A percentile compares a stretch with the other conserved stretches of the same genome.
These are phyloP conservation scores for Pseudocercospora macadamiae DNA, from an alignment of 2,329 filamentous ascomycete species.

Conservation along the genomic window DNA sequence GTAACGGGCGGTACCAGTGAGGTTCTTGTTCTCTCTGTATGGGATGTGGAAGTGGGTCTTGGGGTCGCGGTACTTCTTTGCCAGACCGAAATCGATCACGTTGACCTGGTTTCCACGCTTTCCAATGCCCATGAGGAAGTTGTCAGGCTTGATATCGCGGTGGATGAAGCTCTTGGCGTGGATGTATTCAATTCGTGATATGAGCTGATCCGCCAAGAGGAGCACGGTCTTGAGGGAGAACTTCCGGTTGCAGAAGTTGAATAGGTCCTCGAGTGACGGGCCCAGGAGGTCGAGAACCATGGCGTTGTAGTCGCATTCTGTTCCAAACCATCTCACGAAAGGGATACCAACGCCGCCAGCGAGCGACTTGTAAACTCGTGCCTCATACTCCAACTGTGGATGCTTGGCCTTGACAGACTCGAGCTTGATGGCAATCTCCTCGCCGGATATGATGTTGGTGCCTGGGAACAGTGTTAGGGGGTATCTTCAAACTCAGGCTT, in stretches of 20 bases:
- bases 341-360: conserved; percentile 97
- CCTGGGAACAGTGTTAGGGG: conserved; percentile 53
- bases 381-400: conserved; percentile 97
- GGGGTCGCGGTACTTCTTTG: conserved; percentile 99
- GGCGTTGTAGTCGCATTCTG: conserved; percentile 99
- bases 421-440: conserved; percentile 99
- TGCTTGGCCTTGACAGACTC: conserved; percentile 99
- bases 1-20: conserved; percentile 97
- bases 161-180: conserved; percentile 99
- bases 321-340: conserved; percentile 99
- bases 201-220: conserved; percentile 94
- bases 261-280: conserved; percentile 93
- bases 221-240: conserved; percentile 99
- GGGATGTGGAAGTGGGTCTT: conserved; percentile 99
- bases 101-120: conserved; percentile 99
- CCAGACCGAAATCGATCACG: conserved; percentile 97
- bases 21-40: conserved; percentile 99
- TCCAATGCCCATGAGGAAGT: conserved; percentile 99
- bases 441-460: conserved; percentile 99
- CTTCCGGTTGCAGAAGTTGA: conserved; percentile 99
- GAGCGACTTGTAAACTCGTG: conserved; percentile 85
- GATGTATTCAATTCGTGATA: conserved; percentile 99
- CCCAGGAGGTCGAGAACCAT: conserved; percentile 98
- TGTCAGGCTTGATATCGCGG: conserved; percentile 99
- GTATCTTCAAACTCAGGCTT: background rate